These are phyloP conservation scores for Diaporthe velutina DNA, from an alignment of 2,329 filamentous ascomycete species.

Conservation along the genomic window DNA sequence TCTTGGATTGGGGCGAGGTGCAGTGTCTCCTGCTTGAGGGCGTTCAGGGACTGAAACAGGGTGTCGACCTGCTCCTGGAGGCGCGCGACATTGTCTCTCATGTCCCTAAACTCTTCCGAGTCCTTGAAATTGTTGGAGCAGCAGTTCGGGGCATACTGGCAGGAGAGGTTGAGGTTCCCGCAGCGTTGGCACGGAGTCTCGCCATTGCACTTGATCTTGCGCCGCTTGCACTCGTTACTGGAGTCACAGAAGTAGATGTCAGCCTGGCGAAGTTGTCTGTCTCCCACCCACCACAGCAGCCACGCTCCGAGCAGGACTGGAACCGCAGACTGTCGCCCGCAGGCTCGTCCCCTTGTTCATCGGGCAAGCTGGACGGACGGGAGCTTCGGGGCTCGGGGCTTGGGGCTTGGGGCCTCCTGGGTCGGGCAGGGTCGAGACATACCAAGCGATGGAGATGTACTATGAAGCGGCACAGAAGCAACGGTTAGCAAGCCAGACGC, in stretches of 20 bases:
- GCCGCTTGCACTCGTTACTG: slow-evolving; percentile 81
- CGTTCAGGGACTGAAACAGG: slow-evolving; percentile 79
- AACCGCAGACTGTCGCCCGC: slow-evolving; percentile 2
- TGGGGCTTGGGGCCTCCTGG: too few species aligned
- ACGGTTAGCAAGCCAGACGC: slow-evolving; percentile 27
- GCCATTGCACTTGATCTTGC: slow-evolving; percentile 82
- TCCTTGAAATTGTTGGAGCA: slow-evolving; percentile 88
- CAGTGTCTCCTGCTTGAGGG: slow-evolving; percentile 70
- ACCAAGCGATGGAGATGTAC: slow-evolving; percentile 75
- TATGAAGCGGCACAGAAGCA: slow-evolving; percentile 44
- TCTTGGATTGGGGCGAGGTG: slow-evolving; percentile 61
- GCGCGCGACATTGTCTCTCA: slow-evolving; percentile 79
- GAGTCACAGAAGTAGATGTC: slow-evolving; percentile 23
- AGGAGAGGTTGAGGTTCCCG: slow-evolving; percentile 75
- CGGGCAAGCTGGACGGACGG: not conserved
- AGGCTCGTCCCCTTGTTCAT: not conserved
- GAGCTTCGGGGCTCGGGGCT: not conserved
- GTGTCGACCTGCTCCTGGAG: slow-evolving; percentile 88
- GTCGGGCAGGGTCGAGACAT: slow-evolving; percentile 45
- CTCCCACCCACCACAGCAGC: not conserved
- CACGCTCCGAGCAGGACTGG: not conserved
- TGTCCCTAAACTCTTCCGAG: slow-evolving; percentile 88
- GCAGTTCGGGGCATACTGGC: slow-evolving; percentile 76
- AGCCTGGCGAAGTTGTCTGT: not conserved
- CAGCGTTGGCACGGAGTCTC: slow-evolving; percentile 77